These are phyloP conservation scores for Metschnikowia sp. DNA, from an alignment of 805 yeast species.

Conservation along the genomic window DNA sequence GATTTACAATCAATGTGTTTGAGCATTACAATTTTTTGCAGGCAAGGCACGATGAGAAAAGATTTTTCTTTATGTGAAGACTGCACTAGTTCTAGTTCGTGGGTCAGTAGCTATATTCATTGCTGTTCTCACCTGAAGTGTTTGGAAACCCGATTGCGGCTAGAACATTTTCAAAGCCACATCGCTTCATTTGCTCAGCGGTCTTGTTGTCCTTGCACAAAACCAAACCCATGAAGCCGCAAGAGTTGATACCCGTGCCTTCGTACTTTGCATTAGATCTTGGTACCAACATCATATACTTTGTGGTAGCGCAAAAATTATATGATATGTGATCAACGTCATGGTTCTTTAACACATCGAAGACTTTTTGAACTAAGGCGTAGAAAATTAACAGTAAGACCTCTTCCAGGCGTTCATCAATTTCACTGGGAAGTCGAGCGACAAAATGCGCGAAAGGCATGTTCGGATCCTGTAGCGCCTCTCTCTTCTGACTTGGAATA, in stretches of 20 bases:
- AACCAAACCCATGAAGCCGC: conserved; percentile 77
- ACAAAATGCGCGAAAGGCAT: conserved; percentile 81
- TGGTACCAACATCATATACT: conserved; percentile 87
- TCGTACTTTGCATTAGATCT: conserved; percentile 56
- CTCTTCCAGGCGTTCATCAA: conserved; percentile 48
- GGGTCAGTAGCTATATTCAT: conserved; percentile 62
- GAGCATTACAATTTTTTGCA: no score
- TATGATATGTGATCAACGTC: conserved; percentile 55
- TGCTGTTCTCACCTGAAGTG: conserved; percentile 53
- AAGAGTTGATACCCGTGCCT: conserved; percentile 67
- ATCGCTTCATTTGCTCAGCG: conserved; percentile 34
- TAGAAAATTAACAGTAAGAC: conserved; percentile 65
- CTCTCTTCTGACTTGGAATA: conserved; percentile 50
- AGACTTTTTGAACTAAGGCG: conserved; percentile 64
- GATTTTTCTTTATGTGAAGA: no score
- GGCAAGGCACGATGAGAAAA: no score
- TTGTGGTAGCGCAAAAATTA: conserved; percentile 75
- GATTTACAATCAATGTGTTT: no score
- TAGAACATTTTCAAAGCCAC: conserved; percentile 53
- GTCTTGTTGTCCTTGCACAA: conserved; percentile 63
- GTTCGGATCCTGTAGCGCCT: conserved; percentile 59
- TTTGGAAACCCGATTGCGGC: conserved; percentile 64
- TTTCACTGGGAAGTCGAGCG: conserved; percentile 51
- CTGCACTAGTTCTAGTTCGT: no score
- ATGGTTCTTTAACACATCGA: conserved; percentile 61